Base-by-base conservation (phyloP, 2,329 filamentous ascomycete species). In the Diplocarpon rosae region DNA sequence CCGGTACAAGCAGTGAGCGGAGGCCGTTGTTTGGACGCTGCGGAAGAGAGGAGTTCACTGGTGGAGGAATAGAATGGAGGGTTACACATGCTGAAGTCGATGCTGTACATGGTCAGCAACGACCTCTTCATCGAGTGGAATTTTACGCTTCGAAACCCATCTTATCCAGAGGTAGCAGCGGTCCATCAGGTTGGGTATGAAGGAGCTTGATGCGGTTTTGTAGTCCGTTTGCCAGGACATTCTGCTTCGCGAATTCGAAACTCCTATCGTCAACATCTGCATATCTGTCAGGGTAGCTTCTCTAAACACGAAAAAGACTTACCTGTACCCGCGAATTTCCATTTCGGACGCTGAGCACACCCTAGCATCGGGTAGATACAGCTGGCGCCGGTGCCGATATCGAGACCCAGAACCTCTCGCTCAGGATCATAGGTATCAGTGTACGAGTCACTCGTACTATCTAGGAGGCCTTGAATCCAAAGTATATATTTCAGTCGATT, bases 61-160 rank as follows among this genome's bases (percentile, higher is more conserved):
- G 73, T 66, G 0, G 85, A 88, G n/a, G 70, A 64, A 67, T 95
- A 96, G 66, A 98, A 98, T 0, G 92, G 92, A 0, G 92, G 92
- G 54, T 98, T 98, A 52, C 83, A 90, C 79, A 96, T 93, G 47
- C 77, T 79, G 61, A 96, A 95, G 59, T 90, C 81, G 35, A 94
- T 69, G 2, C 68, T 70, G 45, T 38, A 6, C 43, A 37, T 30
- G 34, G 37, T 56, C 28, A 56, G 48, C 40, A 47, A 38, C 17
- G 15, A 15, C 6, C 13, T 37, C 34, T 17, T 35, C 34, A 28
- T 28, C 43, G 8, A 36, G n/a, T 15, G 16, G 20, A 29, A 1
- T 50, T 34, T 31, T 57, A 64, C 64, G 47, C 58, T 7, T 66
- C 60, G 4, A 75, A 59, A 16, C 62, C 63, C 1, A 80, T 58